phyloP scores from a whole-genome alignment of 108 stramenopile genomes.

The Mediolabrus comicus region DNA sequence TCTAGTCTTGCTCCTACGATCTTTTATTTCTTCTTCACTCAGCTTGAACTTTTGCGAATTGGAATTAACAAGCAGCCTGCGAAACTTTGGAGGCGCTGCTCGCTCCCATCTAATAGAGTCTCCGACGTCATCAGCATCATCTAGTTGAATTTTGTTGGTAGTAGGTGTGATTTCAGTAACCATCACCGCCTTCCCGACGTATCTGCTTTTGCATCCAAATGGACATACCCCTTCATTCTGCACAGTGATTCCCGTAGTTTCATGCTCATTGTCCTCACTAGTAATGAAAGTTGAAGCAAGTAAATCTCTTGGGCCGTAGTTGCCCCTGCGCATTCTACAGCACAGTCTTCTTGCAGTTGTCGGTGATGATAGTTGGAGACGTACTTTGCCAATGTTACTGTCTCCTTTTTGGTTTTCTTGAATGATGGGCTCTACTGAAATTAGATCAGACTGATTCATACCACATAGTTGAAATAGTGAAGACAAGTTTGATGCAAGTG shows the following conservation, averaged over 20 bases:
- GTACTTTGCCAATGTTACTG: not conserved
- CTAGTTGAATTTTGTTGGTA: not conserved
- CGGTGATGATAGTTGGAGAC: not conserved
- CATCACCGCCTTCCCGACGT: not conserved
- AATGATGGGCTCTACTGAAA: not conserved
- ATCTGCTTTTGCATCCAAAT: not conserved
- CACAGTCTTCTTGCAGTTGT: not conserved
- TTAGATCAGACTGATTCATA: not conserved
- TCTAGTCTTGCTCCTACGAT: constrained; percentile 51
- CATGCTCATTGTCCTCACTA: not conserved
- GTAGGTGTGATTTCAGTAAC: not conserved
- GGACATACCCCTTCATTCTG: constrained; percentile 6
- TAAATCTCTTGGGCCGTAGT: not conserved
- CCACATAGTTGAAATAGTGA: not conserved
- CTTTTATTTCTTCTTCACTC: constrained; percentile 24
- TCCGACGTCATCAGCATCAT: constrained; percentile 10
- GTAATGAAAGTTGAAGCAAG: not conserved
- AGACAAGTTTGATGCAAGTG: not conserved
- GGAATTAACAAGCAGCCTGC: constrained; percentile 30
- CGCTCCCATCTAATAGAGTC: constrained; percentile 49
- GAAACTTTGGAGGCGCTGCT: constrained; percentile 85
- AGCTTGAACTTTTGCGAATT: not conserved
- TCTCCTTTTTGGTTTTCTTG: not conserved
- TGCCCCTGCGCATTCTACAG: not conserved
- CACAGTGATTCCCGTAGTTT: not conserved